phyloP scores from a whole-genome alignment of 495 filamentous ascomycete species.

The Choiromyces venosus region DNA sequence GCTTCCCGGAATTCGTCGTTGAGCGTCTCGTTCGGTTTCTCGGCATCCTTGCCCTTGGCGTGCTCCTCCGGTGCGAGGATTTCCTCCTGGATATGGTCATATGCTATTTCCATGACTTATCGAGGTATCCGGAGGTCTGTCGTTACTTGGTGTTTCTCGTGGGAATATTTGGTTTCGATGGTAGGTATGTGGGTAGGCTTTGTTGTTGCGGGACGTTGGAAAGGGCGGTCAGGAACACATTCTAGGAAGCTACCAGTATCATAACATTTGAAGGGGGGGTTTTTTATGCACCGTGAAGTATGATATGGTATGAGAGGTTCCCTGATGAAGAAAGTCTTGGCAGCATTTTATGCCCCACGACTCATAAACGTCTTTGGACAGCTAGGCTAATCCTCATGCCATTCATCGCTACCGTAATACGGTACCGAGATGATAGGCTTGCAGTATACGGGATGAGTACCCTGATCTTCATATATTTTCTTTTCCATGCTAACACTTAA shows the following conservation, averaged over 20 bases:
- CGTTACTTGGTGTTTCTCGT: neutral
- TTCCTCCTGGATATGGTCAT: constrained; percentile 93
- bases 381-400: neutral
- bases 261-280: neutral
- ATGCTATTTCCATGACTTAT: constrained; percentile 80
- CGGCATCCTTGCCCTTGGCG: constrained; percentile 50
- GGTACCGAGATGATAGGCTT: neutral
- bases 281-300: neutral
- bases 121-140: constrained; percentile 12
- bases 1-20: constrained; percentile 91
- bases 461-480: neutral
- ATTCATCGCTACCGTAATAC: neutral
- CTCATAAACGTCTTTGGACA: neutral
- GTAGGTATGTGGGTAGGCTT: neutral
- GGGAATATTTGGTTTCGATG: neutral
- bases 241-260: neutral
- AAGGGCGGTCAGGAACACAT: neutral
- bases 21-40: constrained; percentile 55
- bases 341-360: neutral
- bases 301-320: neutral
- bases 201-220: neutral
- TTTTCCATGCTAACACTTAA: neutral
- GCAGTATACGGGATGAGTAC: neutral
- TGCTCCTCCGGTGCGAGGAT: constrained; percentile 50
- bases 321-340: neutral